Evolutionary conservation across 768 basidiomycete species (phyloP).

Genomic region (Tephrocybe sp.): DNA sequence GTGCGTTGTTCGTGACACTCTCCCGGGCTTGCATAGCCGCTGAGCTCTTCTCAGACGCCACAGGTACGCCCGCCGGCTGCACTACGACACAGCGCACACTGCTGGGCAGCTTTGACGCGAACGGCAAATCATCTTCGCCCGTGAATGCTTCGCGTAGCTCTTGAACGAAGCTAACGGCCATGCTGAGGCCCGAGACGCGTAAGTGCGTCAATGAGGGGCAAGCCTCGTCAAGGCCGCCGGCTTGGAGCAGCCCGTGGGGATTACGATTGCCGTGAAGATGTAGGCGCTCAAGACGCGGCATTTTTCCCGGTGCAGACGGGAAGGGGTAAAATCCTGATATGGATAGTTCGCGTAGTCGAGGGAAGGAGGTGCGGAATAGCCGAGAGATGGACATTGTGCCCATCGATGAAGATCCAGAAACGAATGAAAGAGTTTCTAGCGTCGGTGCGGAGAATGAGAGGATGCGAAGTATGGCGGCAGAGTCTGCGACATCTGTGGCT

Average conservation of each 20-base stretch:
- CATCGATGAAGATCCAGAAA: conserved; percentile 29
- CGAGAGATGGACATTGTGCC: conserved; percentile 40
- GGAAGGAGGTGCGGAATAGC: conserved; percentile 43
- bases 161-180: conserved; percentile 39
- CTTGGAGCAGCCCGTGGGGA: conserved; percentile 45
- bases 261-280: conserved; percentile 51
- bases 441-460: conserved; percentile 39
- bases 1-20: conserved; percentile 2
- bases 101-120: conserved; percentile 26
- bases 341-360: conserved; percentile 38
- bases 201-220: conserved; percentile 41
- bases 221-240: conserved; percentile 34
- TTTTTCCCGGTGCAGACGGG: conserved; percentile 31
- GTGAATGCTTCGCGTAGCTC: conserved; percentile 38
- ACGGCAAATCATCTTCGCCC: conserved; percentile 13
- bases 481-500: conserved; percentile 6
- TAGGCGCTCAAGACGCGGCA: conserved; percentile 41
- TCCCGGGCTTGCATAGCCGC: conserved; percentile 2
- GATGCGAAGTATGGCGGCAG: conserved; percentile 28
- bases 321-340: conserved; percentile 52
- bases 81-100: conserved; percentile 22
- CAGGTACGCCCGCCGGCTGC: conserved; percentile 26
- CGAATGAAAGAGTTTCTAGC: conserved; percentile 40
- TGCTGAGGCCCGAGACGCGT: conserved; percentile 40
- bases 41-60: conserved; percentile 8